Evolutionary conservation across 495 filamentous ascomycete genomes (phyloP).

Genomic region (Cairneyella variabilis): DNA sequence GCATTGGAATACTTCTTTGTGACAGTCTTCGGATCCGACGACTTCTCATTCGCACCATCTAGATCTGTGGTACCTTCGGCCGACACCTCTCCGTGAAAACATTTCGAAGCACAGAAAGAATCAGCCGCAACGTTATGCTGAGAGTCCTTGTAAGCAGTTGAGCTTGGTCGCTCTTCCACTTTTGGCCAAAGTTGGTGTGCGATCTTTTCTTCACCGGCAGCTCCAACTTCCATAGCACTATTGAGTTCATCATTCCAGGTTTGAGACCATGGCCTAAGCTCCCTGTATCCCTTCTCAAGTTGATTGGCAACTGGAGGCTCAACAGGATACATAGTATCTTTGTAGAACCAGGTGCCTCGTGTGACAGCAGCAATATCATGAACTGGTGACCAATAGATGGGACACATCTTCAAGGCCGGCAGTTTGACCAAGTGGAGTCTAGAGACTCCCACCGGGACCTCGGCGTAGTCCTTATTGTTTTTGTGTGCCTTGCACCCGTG

Average conservation of each 20-base stretch:
- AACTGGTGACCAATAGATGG: conserved; percentile 97
- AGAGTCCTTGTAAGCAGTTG: conserved; percentile 21
- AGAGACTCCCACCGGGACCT: conserved; percentile 72
- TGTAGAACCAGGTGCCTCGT: conserved; percentile 95
- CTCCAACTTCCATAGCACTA: conserved; percentile 86
- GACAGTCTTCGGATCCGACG: conserved; percentile 18
- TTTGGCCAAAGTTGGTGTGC: conserved; percentile 77
- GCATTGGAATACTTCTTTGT: conserved; percentile 56
- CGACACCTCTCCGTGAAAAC: conserved; percentile 51
- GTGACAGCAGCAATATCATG: conserved; percentile 81
- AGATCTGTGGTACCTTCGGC: conserved; percentile 42
- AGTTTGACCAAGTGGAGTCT: conserved; percentile 61
- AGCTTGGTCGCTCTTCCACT: conserved; percentile 35
- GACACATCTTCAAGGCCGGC: conserved; percentile 74
- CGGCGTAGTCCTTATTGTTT: conserved; percentile 29
- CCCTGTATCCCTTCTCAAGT: conserved; percentile 81
- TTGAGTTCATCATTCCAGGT: conserved; percentile 92
- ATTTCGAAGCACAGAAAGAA: conserved; percentile 49
- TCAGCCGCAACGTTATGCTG: conserved; percentile 35
- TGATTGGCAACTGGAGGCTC: conserved; percentile 88
- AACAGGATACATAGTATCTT: conserved; percentile 87
- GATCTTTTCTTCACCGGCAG: conserved; percentile 87
- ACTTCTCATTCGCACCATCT: conserved; percentile 35
- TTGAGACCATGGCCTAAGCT: conserved; percentile 83
- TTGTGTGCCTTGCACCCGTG: conserved; percentile 22